phyloP scores from a whole-genome alignment of 371 early-diverging fungal species.

The Mucor racemosus region DNA sequence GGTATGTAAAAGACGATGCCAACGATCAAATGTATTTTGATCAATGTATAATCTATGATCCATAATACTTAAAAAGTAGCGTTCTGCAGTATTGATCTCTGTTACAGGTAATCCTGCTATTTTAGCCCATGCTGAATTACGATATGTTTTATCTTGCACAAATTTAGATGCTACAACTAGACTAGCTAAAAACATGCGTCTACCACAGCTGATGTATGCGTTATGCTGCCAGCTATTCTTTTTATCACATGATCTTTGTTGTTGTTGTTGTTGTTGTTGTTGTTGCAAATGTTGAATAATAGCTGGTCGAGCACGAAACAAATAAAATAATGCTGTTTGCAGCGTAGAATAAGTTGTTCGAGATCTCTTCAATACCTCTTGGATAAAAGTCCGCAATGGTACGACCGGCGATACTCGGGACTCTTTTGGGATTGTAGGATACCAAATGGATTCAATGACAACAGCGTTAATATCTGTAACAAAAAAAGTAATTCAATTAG shows the following conservation, averaged over 20 bases:
- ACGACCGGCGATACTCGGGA: constrained; percentile 54
- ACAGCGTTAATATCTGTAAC: constrained; percentile 59
- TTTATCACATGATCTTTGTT: constrained; percentile 8
- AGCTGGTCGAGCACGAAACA: constrained; percentile 58
- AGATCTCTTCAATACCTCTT: constrained; percentile 78
- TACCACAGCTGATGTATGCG: constrained; percentile 67
- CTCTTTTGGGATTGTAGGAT: constrained; percentile 30
- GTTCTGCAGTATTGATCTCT: constrained; percentile 77
- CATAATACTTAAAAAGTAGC: constrained; percentile 68
- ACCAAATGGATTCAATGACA: constrained; percentile 68
- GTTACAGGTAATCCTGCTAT: constrained; percentile 71
- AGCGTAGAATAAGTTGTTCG: constrained; percentile 81
- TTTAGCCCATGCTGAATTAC: constrained; percentile 80
- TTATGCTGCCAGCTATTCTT: constrained; percentile 28
- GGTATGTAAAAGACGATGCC: constrained; percentile 63
- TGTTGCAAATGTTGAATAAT: constrained; percentile 30
- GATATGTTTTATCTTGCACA: constrained; percentile 74
- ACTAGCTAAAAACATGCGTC: constrained; percentile 75
- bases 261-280: constrained; percentile 2
- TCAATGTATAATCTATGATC: constrained; percentile 73
- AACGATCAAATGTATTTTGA: constrained; percentile 64
- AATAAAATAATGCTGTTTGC: constrained; percentile 75
- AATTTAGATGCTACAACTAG: constrained; percentile 76
- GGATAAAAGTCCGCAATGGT: constrained; percentile 74
- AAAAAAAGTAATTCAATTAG: background rate